phyloP scores from a whole-genome alignment of 495 filamentous ascomycete species.

The Penicillium salamii region DNA sequence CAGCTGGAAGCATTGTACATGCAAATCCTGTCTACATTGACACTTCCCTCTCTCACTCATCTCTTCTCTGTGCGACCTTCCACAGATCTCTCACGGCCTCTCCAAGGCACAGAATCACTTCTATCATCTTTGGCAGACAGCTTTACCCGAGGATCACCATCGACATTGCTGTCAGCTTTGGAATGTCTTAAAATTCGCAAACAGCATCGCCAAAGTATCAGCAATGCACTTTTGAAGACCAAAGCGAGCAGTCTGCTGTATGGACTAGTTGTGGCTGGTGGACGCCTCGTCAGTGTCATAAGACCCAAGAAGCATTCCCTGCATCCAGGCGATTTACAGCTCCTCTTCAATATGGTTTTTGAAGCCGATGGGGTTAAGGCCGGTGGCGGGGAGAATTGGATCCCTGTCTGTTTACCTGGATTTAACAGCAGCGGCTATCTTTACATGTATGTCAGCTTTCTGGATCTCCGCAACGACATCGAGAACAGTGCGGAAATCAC shows the following conservation, averaged over 20 bases:
- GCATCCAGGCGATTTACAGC: slow-evolving; percentile 91
- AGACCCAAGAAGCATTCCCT: slow-evolving; percentile 92
- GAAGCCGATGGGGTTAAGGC: slow-evolving; percentile 84
- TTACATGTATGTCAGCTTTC: slow-evolving; percentile 98
- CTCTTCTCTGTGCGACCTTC: slow-evolving; percentile 89
- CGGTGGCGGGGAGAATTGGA: slow-evolving; percentile 95
- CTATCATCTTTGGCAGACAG: slow-evolving; percentile 90
- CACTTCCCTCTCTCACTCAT: slow-evolving; percentile 80
- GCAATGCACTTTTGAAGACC: slow-evolving; percentile 77
- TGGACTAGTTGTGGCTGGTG: slow-evolving; percentile 91
- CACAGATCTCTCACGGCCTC: slow-evolving; percentile 85
- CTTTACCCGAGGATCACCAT: slow-evolving; percentile 89
- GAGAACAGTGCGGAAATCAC: slow-evolving; percentile 35
- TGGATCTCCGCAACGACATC: slow-evolving; percentile 46
- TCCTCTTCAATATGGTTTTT: slow-evolving; percentile 99
- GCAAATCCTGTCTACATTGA: slow-evolving; percentile 95
- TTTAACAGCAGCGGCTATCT: slow-evolving; percentile 98
- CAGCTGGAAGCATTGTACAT: slow-evolving; percentile 96
- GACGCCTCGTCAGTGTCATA: slow-evolving; percentile 88
- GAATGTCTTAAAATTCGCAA: slow-evolving; percentile 90
- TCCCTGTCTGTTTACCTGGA: slow-evolving; percentile 90
- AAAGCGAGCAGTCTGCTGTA: slow-evolving; percentile 78
- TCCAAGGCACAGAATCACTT: slow-evolving; percentile 89
- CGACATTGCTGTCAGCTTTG: slow-evolving; percentile 81
- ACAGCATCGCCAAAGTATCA: slow-evolving; percentile 79